Percentiles rank a stretch among this genome's conserved stretches.
These are phyloP conservation scores for Moesziomyces parantarcticus DNA, from an alignment of 1,284 basidiomycete species.

Conservation along the genomic window DNA sequence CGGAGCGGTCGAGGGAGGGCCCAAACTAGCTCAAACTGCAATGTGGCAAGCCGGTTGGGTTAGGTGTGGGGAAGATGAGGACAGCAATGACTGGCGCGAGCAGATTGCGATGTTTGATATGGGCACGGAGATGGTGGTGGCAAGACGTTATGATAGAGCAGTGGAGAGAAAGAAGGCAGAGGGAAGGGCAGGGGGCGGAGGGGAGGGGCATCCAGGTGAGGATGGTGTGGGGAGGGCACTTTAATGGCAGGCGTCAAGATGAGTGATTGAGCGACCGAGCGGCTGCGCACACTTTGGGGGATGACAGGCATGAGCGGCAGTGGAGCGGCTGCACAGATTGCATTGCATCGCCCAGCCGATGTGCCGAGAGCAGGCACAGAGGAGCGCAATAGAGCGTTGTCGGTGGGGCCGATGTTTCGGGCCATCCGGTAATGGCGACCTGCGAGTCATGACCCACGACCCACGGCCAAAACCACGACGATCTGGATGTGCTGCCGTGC, in stretches of 20 bases:
- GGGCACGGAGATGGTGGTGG: too few species aligned
- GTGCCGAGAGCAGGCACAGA: too few species aligned
- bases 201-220: not conserved
- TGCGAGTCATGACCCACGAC: too few species aligned
- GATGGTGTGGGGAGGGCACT: not conserved
- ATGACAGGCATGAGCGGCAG: not conserved
- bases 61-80: not conserved
- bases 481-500: too few species aligned
- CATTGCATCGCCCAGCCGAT: too few species aligned
- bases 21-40: not conserved
- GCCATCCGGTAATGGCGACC: too few species aligned
- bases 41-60: too few species aligned
- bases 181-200: not conserved
- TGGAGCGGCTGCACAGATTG: not conserved
- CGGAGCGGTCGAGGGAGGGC: conserved; percentile 1
- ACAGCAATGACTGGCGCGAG: not conserved
- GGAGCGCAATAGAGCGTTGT: too few species aligned
- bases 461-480: too few species aligned
- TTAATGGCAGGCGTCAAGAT: not conserved
- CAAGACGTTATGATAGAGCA: too few species aligned
- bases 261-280: not conserved
- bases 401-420: too few species aligned
- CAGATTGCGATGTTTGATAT: too few species aligned
- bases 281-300: not conserved
- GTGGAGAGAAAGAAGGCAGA: not conserved